Evolutionary conservation across 257 asterid species (phyloP).

Genomic region (Capsicum rhomboideum): DNA sequence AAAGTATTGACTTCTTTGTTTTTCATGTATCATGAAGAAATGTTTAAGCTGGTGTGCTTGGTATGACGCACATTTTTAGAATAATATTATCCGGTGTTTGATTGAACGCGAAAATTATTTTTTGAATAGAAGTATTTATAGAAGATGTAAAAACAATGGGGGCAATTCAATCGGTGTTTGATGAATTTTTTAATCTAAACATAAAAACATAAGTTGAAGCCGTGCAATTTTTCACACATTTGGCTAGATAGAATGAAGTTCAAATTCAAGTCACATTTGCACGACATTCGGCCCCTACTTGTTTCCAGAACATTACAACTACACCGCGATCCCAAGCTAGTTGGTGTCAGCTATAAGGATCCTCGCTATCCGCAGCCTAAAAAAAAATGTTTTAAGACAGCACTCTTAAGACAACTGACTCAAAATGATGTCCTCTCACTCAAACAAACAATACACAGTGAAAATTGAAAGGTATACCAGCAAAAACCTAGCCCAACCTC

Average conservation of each 20-base stretch:
- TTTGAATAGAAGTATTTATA: no score
- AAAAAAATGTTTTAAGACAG: background rate
- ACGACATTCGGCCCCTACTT: background rate
- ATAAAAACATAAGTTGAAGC: background rate
- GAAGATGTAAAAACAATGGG: background rate
- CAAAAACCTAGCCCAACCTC: background rate
- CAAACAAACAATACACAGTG: background rate
- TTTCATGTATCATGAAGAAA: background rate
- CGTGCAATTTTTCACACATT: background rate
- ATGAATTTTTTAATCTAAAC: background rate
- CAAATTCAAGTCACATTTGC: background rate
- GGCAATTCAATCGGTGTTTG: background rate
- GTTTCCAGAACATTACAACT: background rate
- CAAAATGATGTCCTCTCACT: background rate
- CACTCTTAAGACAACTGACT: background rate
- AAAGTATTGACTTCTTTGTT: background rate
- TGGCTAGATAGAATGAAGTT: background rate
- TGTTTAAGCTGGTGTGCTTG: background rate
- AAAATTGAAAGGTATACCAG: background rate
- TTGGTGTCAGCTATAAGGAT: background rate
- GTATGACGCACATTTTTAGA: background rate
- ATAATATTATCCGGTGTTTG: background rate
- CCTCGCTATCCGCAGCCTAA: background rate
- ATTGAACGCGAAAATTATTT: no score
- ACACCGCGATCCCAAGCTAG: background rate